Base-by-base conservation (phyloP, 441 rosid genomes). In the Biscutella laevigata region DNA sequence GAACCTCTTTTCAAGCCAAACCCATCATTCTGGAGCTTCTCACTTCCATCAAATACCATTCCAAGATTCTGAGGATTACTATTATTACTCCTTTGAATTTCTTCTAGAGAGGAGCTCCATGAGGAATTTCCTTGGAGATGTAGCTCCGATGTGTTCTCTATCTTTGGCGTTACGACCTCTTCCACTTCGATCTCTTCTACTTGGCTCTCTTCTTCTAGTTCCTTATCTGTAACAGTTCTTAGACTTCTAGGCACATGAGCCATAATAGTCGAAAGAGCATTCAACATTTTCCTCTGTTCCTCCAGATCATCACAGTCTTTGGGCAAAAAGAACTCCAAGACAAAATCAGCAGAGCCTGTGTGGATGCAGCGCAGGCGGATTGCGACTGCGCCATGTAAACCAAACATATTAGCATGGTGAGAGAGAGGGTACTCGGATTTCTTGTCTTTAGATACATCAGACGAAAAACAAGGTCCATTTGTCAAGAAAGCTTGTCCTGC, bases 251-350 rank as follows among this genome's bases (percentile, higher is more conserved):
- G 80, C 16, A 78, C 84, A 11, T 70, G 83, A 21, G 79, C 81
- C 64, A 87, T 80, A 26, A 83, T 64, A 51, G 72, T 44, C 3
- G 98, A 87, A 25, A 91, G 72, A 7, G 84, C 81, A 59, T 66
- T 59, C 35, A 91, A 84, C 92, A 87, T 78, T 59, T 67, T 74
- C 71, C 63, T 82, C 53, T 87, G 98, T 29, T 74, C 76, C 59
- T 77, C 76, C 0, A 67, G 63, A 68, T 74, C 80, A 21, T 46
- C 57, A 49, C 95, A 87, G 56, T 61, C 75, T 13, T 57, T 64
- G 16, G 98, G 98, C 65, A 90, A 72, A 76, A 87, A 90, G 68
- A 90, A 87, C 76, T 90, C 96, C 71, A 91, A 75, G 61, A 83
- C 94, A 29, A 81, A 87, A 69, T 91, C 95, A 3, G 68, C 74